Evolutionary conservation across 805 yeast species (phyloP), one percentile per base, ranked within the genome.

Genomic region (Wickerhamia fluorescens): DNA sequence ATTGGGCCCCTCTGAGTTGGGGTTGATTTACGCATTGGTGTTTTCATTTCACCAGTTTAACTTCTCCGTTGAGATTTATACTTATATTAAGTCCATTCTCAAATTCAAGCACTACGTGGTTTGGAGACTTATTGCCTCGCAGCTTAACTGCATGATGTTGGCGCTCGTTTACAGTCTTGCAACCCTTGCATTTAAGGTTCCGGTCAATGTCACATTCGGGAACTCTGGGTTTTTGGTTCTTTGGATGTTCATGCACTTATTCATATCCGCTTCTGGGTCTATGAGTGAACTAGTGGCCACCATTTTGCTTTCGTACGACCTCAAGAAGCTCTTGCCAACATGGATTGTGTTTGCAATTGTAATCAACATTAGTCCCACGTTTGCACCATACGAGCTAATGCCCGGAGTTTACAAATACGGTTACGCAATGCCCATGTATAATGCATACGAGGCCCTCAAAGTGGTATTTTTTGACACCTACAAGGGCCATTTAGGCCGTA

Each of bases 341-440:
- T 56, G 56, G 55, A 48, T 56, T 34, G 48, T 58, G 27, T 40
- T 50, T 34, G 38, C 35, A 29, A 38, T 58, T 27, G 55, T 58
- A 9, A 22, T 45, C 23, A 57, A 56, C 26, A 44, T 58, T 4
- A 35, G 58, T 5, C 47, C 58, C 5, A 45, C 60, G 5, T 54
- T 55, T 36, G 52, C 59, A 2, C 62, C 67, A 2, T 37, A 58
- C 20, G 56, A 40, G 4, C 41, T 60, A 20, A 33, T 40, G 15
- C 61, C 67, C 0, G 41, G 42, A 7, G 48, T 59, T 24, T 56
- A 43, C 33, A 43, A 53, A 24, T 57, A 47, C 32, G 66, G 65
- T 1, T 58, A 59, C 36, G 61, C 58, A 8, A 33, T 56, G 38
- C 65, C 63, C 3, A 54, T 58, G 58, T 47, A 37, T 36, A 53